A percentile compares a stretch with the other conserved stretches of the same genome.
These are phyloP conservation scores for Pyropia yezoensis DNA, from an alignment of 23 red algal species.

Conservation along the genomic window DNA sequence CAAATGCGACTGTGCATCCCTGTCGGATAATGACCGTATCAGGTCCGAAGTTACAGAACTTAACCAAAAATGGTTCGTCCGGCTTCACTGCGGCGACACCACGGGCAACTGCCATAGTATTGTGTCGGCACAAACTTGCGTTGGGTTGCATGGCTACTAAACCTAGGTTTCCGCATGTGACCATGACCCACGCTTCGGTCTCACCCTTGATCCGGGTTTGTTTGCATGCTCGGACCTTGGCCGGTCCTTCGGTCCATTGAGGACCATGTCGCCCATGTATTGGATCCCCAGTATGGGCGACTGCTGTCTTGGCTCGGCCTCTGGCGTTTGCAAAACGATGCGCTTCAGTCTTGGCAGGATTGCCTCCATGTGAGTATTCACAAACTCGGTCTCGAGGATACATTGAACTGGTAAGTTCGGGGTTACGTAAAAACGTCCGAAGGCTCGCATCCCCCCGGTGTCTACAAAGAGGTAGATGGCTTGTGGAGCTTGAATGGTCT, in stretches of 20 bases:
- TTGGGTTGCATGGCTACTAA: neutral
- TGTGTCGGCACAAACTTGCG: neutral
- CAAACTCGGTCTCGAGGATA: neutral
- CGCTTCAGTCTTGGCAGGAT: neutral
- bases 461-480: neutral
- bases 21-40: no score
- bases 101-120: neutral
- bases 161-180: neutral
- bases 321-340: neutral
- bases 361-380: neutral
- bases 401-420: neutral
- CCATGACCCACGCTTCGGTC: conserved; percentile 1
- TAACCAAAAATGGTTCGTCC: neutral
- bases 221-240: no score
- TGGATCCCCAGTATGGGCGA: no score
- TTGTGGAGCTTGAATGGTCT: neutral
- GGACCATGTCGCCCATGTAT: no score
- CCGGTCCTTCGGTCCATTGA: no score
- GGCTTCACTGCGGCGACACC: neutral
- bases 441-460: no score
- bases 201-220: neutral
- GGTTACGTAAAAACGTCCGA: neutral
- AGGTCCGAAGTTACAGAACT: neutral
- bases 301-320: neutral
- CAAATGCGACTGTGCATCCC: no score